Base-by-base conservation (phyloP, 768 basidiomycete genomes). In the Suillus brevipes region DNA sequence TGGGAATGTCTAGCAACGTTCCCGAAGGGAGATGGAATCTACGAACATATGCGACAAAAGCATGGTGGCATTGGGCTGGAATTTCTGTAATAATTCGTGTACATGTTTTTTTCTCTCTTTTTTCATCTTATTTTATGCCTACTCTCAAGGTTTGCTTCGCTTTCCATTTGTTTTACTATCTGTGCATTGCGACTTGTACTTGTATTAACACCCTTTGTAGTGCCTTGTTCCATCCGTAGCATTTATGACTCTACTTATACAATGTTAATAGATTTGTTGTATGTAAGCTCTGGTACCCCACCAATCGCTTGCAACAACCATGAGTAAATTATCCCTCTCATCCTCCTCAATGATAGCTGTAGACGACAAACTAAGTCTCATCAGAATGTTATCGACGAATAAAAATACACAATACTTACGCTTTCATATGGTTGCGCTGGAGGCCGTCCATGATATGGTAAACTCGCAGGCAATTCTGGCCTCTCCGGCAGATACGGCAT, bases 1-100 rank as follows among this genome's bases (percentile, higher is more conserved):
- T 94, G 92, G 92, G 85, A 86, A 28, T 94, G 92, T 73, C 69
- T 90, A 73, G 75, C 82, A 74, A 91, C 88, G 49, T 94, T 92
- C 75, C 83, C 84, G 0, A 79, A 80, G 42, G 87, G 89, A 2
- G 78, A 86, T 16, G 89, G 87, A 12, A 89, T 93, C n/a, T 94
- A 94, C 68, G 83, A 82, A 0, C 92, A 94, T 72, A 94, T 94
- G 92, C 83, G 85, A 8, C 63, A 67, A 6, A 77, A 75, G 55
- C 92, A 94, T 74, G 91, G 91, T 6, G 82, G 85, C 37, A 88
- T 89, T 61, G 88, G 89, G 3, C 69, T 76, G 20, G 58, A 49
- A 60, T 50, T 8, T 9, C 57, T 38, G 31, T 31, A 31, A 31
- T 31, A 31, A 31, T 31, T 31, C 31, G 31, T 31, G 31, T 31